These are phyloP conservation scores for Alternaria atra DNA, from an alignment of 2,329 filamentous ascomycete genomes.

Conservation along the genomic window DNA sequence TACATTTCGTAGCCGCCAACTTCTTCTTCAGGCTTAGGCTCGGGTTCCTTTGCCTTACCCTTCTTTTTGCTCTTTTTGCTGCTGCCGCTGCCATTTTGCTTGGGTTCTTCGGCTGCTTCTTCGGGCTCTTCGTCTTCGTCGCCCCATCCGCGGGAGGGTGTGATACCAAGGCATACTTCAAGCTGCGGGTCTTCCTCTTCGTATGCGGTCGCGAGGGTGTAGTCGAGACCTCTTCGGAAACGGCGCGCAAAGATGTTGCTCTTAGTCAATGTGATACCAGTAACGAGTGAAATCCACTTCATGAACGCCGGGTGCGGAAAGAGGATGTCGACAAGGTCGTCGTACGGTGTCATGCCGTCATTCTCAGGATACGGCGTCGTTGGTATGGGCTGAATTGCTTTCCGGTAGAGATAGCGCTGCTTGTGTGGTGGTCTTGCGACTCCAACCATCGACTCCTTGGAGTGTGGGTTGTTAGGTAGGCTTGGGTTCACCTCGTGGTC, in stretches of 20 bases:
- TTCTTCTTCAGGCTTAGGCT: conserved; percentile 57
- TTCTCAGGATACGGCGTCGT: conserved; percentile 47
- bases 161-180: conserved; percentile 87
- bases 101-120: conserved; percentile 56
- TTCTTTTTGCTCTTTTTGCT: conserved; percentile 38
- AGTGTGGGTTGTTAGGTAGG: conserved; percentile 43
- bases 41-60: conserved; percentile 29
- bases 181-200: conserved; percentile 76
- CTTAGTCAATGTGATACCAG: conserved; percentile 75
- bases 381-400: conserved; percentile 57
- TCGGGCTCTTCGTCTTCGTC: conserved; percentile 68
- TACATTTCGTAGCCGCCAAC: conserved; percentile 87
- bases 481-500: conserved; percentile 57
- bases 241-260: conserved; percentile 83
- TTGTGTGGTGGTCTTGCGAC: conserved; percentile 93
- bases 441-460: conserved; percentile 53
- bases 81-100: conserved; percentile 49
- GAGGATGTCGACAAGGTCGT: conserved; percentile 81
- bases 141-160: conserved; percentile 86
- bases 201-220: conserved; percentile 90
- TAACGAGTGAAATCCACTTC: conserved; percentile 87
- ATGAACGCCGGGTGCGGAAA: conserved; percentile 86
- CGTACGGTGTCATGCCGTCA: conserved; percentile 59
- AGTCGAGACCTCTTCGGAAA: conserved; percentile 88
- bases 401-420: conserved; percentile 87